Evolutionary conservation across 1,139 yeast genomes (phyloP), one percentile per base, ranked within the genome.

Genomic region (Yarrowia galli): DNA sequence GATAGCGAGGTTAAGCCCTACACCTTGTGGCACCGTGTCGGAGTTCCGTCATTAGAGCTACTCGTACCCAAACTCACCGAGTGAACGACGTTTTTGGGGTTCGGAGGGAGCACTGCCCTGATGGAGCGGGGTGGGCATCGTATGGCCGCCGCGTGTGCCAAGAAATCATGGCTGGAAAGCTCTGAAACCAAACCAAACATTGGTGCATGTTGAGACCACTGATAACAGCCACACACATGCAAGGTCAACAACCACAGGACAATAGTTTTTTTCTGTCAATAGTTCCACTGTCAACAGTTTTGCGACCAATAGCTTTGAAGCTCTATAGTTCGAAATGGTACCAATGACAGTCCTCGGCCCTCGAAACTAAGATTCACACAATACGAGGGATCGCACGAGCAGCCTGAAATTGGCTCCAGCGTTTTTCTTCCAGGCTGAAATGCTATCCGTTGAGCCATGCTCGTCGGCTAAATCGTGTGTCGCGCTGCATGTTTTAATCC

Each of bases 91-190:
- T 5, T 16, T 48, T 48, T 22, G 36, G 53, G 53, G 28, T 48
- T 48, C 22, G 35, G n/a, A 25, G 22, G 40, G 20, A 12, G 60
- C 60, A 53, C 60, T 53, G 60, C 60, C 60, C 60, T 7, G 45
- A 35, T 22, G 45, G 60, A 51, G 42, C 16, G 28, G 28, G 53
- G 58, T 35, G 42, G 58, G 58, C 42, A 8, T 32, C 38, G 23
- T 18, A 3, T 9, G 35, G 7, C 54, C 16, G n/a, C n/a, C n/a
- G 18, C 13, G 13, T 48, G 3, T 51, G 58, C 58, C 60, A 53
- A 53, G 45, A 53, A 3, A 5, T 12, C 32, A 53, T 43, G 60
- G 60, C 45, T 22, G 60, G 22, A 28, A 5, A 2, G 42, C 12
- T 15, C 7, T 35, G 56, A 49, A 49, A 49, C 58, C 42, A 51